Base-by-base conservation (phyloP, 257 asterid genomes). In the Nicotiana attenuata region DNA sequence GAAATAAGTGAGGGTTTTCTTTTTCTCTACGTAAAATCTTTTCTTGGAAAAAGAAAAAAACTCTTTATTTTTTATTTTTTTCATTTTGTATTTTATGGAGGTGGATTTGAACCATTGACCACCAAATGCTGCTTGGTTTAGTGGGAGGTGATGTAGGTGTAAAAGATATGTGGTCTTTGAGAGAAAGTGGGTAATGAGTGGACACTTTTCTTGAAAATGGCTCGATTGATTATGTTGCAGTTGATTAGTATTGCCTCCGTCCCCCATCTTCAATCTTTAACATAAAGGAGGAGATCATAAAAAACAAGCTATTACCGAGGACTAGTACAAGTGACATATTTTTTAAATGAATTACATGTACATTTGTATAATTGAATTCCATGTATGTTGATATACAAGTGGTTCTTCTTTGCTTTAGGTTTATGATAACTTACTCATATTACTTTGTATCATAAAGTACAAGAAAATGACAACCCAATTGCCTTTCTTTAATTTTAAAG, bases 141-240 rank as follows among this genome's bases (percentile, higher is more conserved):
- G 96, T 91, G 98, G 91, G 82, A 28, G 80, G 65, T 91, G 92
- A 91, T 90, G 91, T 86, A 85, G 83, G 82, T 81, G 16, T 75
- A 24, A 50, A 59, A 88, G 88, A 83, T 68, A 81, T 75, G 52
- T 78, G 68, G 81, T 65, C 79, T 81, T 80, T 78, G 38, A 33
- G 69, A 81, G 82, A 71, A 41, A 91, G 90, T 94, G 96, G 84
- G 87, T 76, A 85, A 82, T 88, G 93, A 90, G 89, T 93, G 93
- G 87, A 84, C 91, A 89, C 92, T 85, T 87, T 66, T 68, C 64
- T 86, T 85, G 60, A 77, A 88, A 87, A 87, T 90, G 89, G 85
- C 63, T 73, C 66, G 76, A 78, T 83, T 67, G 61, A 75, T 88
- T 78, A 85, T 65, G 33, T 53, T 66, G n/a, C 31, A 50, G 68